A percentile compares a stretch with the other conserved stretches of the same genome.
Conservation (phyloP, 306 rosid species). For the Trifolium fragiferum region DNA sequence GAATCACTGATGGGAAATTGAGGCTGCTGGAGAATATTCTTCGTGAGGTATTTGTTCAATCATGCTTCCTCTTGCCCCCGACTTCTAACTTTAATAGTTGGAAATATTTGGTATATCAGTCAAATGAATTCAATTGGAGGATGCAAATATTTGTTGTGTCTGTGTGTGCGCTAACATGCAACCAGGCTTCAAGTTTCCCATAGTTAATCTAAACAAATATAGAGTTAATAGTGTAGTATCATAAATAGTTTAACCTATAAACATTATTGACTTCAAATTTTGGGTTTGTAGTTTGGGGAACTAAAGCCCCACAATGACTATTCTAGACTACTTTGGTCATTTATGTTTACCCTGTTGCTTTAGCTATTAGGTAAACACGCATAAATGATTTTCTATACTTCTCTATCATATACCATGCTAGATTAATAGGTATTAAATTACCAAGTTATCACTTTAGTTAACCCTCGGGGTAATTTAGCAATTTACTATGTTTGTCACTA, state of each 20-base stretch:
- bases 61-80: background rate
- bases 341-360: background rate
- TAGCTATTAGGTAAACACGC: background rate
- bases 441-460: background rate
- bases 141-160: constrained; percentile 25
- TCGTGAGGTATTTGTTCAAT: constrained; percentile 63
- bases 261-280: background rate
- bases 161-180: background rate
- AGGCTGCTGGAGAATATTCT: constrained; percentile 84
- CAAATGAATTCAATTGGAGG: constrained; percentile 26
- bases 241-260: background rate
- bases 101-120: constrained; percentile 39
- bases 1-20: constrained; percentile 79
- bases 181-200: background rate
- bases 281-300: background rate
- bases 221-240: background rate
- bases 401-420: background rate
- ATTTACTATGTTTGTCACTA: background rate
- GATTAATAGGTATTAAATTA: background rate
- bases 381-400: background rate
- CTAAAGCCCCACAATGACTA: background rate
- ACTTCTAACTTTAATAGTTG: constrained; percentile 21
- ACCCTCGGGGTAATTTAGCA: background rate
- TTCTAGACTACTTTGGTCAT: background rate
- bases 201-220: constrained; percentile 3